These are phyloP conservation scores for Fusarium dlaminii DNA, from an alignment of 2,329 filamentous ascomycete genomes.

Conservation along the genomic window DNA sequence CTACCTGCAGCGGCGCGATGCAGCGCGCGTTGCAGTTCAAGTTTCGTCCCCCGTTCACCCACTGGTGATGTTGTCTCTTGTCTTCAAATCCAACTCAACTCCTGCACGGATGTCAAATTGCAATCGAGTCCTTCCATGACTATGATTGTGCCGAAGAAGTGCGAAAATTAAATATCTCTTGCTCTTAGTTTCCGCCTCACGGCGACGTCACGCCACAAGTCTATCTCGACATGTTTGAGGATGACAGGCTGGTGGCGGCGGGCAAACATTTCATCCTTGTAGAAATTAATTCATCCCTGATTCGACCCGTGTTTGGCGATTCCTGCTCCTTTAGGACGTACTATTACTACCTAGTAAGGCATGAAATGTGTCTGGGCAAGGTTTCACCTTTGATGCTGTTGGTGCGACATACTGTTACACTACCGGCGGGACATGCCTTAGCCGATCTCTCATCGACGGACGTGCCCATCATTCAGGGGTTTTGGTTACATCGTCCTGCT, in stretches of 20 bases:
- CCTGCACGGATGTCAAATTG: conserved; percentile 99
- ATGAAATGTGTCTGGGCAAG: conserved; percentile 12
- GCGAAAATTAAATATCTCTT: conserved; percentile 74
- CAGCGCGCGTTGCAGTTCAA: conserved; percentile 29
- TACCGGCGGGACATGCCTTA: neutral
- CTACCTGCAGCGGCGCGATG: conserved; percentile 29
- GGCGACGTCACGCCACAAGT: conserved; percentile 40
- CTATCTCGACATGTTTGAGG: conserved; percentile 16
- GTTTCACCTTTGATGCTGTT: conserved; percentile 18
- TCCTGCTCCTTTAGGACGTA: conserved; percentile 1
- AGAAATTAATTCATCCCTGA: conserved; percentile 16
- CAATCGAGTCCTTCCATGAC: conserved; percentile 86
- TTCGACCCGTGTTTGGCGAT: neutral
- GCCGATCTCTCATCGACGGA: conserved; percentile 17
- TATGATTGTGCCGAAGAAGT: conserved; percentile 99
- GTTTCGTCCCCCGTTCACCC: conserved; percentile 15
- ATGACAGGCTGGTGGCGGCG: conserved; percentile 38
- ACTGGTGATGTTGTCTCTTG: neutral
- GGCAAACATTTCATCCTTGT: conserved; percentile 40
- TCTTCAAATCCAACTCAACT: neutral
- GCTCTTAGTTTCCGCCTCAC: conserved; percentile 44
- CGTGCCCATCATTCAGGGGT: conserved; percentile 7
- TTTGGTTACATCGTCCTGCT: conserved; percentile 31
- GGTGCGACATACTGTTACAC: neutral
- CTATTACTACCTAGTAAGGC: conserved; percentile 1